phyloP scores from a whole-genome alignment of 169 alveolate species.

The Plasmodium adleri region DNA sequence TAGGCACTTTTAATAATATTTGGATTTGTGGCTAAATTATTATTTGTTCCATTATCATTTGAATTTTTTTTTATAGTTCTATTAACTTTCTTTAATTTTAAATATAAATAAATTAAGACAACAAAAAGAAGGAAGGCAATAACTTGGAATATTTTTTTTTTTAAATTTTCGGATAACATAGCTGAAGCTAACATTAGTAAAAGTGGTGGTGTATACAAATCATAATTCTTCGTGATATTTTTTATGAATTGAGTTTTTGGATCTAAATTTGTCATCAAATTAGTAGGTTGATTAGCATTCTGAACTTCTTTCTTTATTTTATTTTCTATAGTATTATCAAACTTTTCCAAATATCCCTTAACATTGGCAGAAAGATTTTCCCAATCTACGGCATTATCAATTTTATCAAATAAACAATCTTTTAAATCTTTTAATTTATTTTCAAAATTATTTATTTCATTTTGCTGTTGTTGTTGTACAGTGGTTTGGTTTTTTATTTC shows the following conservation, averaged over 20 bases:
- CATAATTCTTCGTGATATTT: constrained; percentile 10
- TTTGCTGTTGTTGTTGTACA: constrained; percentile 6
- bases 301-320: constrained; percentile 15
- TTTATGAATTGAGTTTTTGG: constrained; percentile 1
- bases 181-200: constrained; percentile 5
- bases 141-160: constrained; percentile 18
- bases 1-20: too few relatives aligned
- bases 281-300: constrained; percentile 1
- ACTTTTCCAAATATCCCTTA: constrained; percentile 8
- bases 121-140: constrained; percentile 23
- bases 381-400: constrained; percentile 37
- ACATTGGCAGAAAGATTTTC: constrained; percentile 15
- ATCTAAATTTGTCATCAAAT: constrained; percentile 5
- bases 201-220: constrained; percentile 27
- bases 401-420: constrained; percentile 20
- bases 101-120: constrained; percentile 13
- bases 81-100: constrained; percentile 33
- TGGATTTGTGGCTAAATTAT: too few relatives aligned
- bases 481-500: neutral
- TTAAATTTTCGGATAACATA: constrained; percentile 21
- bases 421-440: constrained; percentile 25
- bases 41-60: too few relatives aligned
- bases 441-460: constrained; percentile 9
- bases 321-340: constrained; percentile 20
- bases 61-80: neutral